Evolutionary conservation across 148 eudicot genomes (phyloP).

Genomic region (Talinum fruticosum): DNA sequence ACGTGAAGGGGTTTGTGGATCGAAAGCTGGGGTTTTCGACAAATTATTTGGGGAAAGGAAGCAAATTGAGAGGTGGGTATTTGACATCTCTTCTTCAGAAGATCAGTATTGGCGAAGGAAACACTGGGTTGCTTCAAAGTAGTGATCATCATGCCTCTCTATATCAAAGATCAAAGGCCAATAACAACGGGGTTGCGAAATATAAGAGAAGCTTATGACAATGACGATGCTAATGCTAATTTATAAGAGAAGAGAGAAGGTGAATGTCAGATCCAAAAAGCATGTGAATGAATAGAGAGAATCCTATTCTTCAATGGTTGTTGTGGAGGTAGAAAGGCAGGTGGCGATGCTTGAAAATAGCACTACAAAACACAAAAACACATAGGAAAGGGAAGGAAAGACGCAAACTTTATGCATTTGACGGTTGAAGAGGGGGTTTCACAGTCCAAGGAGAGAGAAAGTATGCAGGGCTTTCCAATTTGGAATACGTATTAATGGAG

Average conservation of each 20-base stretch:
- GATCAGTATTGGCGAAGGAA: conserved; percentile 34
- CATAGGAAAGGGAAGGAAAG: no score
- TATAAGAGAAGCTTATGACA: no score
- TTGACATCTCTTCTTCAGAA: conserved; percentile 37
- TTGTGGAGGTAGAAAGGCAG: neutral
- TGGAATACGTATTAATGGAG: neutral
- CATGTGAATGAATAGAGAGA: neutral
- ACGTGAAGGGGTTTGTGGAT: conserved; percentile 49
- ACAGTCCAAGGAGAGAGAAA: neutral
- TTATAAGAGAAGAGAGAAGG: neutral
- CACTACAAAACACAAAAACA: neutral
- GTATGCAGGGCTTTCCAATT: neutral
- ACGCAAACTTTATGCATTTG: neutral
- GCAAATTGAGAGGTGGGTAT: conserved; percentile 32
- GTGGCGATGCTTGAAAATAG: neutral
- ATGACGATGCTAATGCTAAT: no score
- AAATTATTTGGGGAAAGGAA: conserved; percentile 25
- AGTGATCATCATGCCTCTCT: conserved; percentile 45
- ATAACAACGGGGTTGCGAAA: no score
- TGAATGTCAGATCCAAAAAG: neutral
- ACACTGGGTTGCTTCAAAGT: conserved; percentile 54
- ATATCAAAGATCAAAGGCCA: conserved; percentile 30
- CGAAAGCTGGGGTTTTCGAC: conserved; percentile 19
- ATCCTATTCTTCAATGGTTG: neutral
- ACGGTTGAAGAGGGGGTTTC: neutral